These are phyloP conservation scores for Cladosporium austrohemisphaericum DNA, from an alignment of 2,329 filamentous ascomycete species.

Conservation along the genomic window DNA sequence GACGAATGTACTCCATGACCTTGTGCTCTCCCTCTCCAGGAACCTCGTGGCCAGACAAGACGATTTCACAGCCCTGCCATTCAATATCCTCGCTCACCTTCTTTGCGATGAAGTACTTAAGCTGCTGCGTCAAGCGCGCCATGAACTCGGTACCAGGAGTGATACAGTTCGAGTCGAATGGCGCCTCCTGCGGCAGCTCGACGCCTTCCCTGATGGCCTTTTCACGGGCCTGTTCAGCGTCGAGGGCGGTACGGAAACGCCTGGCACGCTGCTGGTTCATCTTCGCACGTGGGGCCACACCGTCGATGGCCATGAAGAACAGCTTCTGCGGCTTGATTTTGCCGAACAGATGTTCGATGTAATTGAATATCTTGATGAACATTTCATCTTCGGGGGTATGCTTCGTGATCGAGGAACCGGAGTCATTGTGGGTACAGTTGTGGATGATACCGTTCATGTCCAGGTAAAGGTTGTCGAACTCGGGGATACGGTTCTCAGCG, in stretches of 20 bases:
- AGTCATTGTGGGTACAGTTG: constrained; percentile 97
- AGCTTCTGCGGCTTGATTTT: constrained; percentile 98
- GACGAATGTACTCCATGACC: constrained; percentile 99
- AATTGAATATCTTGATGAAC: constrained; percentile 99
- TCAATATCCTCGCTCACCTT: constrained; percentile 96
- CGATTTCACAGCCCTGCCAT: constrained; percentile 95
- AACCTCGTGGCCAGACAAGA: constrained; percentile 95
- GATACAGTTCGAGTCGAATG: constrained; percentile 99
- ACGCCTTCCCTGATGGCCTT: constrained; percentile 87
- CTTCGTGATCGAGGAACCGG: constrained; percentile 84
- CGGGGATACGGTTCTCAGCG: constrained; percentile 96
- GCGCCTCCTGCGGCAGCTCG: constrained; percentile 89
- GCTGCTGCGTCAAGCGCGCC: constrained; percentile 87
- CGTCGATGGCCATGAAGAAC: constrained; percentile 99
- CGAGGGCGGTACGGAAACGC: constrained; percentile 89
- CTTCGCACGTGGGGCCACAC: constrained; percentile 94
- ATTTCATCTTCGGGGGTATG: constrained; percentile 96
- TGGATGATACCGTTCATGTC: constrained; percentile 99
- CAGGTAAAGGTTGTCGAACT: constrained; percentile 96
- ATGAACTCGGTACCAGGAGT: constrained; percentile 97
- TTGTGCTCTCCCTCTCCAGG: constrained; percentile 98
- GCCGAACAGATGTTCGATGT: constrained; percentile 96
- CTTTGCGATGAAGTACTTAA: constrained; percentile 98
- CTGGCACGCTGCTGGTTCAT: constrained; percentile 99
- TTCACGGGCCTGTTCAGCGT: constrained; percentile 82